Evolutionary conservation across 2,329 filamentous ascomycete genomes (phyloP).

Genomic region (Aureobasidium melanogenum): DNA sequence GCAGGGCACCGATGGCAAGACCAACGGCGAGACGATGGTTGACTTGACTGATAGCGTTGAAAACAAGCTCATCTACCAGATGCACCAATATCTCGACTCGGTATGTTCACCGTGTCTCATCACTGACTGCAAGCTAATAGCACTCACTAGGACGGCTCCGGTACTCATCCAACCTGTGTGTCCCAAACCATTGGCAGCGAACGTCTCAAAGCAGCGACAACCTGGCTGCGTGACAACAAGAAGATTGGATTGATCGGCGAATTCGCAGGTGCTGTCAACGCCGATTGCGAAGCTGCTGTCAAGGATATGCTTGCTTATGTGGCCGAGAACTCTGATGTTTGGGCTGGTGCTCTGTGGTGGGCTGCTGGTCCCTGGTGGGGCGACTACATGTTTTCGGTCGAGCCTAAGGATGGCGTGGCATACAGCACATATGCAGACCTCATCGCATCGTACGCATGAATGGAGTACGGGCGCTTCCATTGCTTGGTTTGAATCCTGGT

Average conservation of each 20-base stretch:
- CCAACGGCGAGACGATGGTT: constrained; percentile 38
- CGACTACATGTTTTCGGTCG: constrained; percentile 18
- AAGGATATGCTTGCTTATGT: constrained; percentile 42
- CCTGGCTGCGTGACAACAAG: constrained; percentile 45
- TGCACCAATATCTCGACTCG: constrained; percentile 54
- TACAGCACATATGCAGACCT: background rate
- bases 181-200: constrained; percentile 45
- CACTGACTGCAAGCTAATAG: background rate
- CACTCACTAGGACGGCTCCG: constrained; percentile 38
- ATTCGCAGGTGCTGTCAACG: constrained; percentile 45
- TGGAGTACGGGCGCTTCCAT: background rate
- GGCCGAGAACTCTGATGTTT: constrained; percentile 42
- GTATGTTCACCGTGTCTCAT: background rate
- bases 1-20: constrained; percentile 31
- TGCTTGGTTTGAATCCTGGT: background rate
- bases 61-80: constrained; percentile 50
- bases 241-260: constrained; percentile 48
- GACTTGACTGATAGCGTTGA: constrained; percentile 40
- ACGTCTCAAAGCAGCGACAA: constrained; percentile 42
- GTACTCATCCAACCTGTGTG: constrained; percentile 43
- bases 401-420: constrained; percentile 1
- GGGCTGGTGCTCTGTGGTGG: constrained; percentile 48
- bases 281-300: constrained; percentile 41
- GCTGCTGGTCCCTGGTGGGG: constrained; percentile 45
- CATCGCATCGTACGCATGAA: background rate